phyloP scores from a whole-genome alignment of 2,329 filamentous ascomycete species.

The Aspergillus proliferans region DNA sequence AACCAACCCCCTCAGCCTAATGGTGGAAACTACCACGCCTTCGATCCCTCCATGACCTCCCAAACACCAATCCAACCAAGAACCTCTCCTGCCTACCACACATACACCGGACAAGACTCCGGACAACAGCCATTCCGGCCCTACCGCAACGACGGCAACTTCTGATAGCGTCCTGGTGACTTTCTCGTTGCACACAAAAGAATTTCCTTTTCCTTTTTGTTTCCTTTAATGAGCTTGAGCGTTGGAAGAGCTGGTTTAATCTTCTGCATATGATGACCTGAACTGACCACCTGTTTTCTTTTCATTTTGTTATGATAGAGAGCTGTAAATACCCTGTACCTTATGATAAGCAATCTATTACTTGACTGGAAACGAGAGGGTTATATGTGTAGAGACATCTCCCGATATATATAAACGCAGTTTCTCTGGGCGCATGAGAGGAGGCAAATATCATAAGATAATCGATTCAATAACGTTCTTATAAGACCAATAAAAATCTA shows the following conservation, averaged over 20 bases:
- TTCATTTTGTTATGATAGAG: constrained; percentile 2
- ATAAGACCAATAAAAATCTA: too few relatives aligned
- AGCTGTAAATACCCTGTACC: constrained; percentile 6
- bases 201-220: background rate
- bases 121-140: background rate
- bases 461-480: too few relatives aligned
- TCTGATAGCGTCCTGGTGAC: constrained; percentile 17
- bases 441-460: too few relatives aligned
- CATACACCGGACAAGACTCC: constrained; percentile 14
- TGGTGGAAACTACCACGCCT: constrained; percentile 16
- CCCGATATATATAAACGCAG: too few relatives aligned
- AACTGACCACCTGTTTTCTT: constrained; percentile 6
- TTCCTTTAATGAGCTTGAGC: background rate
- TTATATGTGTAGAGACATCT: too few relatives aligned
- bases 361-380: too few relatives aligned
- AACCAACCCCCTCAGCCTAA: constrained; percentile 4
- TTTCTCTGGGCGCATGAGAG: too few relatives aligned
- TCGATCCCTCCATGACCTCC: constrained; percentile 12
- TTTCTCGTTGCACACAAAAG: constrained; percentile 8
- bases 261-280: constrained; percentile 20
- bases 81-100: constrained; percentile 11
- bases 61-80: constrained; percentile 7
- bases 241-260: constrained; percentile 22
- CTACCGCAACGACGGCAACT: background rate
- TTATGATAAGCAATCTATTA: too few relatives aligned